Evolutionary conservation across 1,284 basidiomycete species (phyloP), one percentile per base, ranked within the genome.

Genomic region (Austroboletus novae-zelandiae): DNA sequence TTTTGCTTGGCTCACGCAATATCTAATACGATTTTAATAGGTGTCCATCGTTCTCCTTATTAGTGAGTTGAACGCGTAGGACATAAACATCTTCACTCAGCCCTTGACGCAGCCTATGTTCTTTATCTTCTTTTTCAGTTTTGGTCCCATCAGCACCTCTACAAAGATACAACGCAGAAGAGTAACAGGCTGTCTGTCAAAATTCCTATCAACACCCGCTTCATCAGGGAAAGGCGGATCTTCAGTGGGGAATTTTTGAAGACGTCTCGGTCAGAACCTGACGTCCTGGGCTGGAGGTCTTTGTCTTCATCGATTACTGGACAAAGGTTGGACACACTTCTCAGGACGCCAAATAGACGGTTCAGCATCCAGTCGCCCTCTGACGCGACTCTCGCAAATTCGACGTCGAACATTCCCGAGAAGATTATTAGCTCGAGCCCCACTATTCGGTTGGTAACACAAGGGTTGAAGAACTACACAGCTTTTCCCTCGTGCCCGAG

Each of bases 81-180:
- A 10, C 31, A 30, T 15, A 30, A 27, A 49, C 10, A 46, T 32
- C 20, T 32, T 58, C 13, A 45, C 46, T 52, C 27, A 55, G 1
- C 25, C 27, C 36, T 47, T 17, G 17, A 36, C 31, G 20, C 54
- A 87, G 85, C 86, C 51, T 92, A 94, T 64, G 60, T 74, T 17
- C 78, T 81, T 17, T 94, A 92, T 65, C 77, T 95, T 31, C 61
- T 92, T 44, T 96, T 95, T 72, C 92, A 94, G 64, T 79, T 95
- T 30, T 94, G 83, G 78, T 91, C 91, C 0, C 93, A 96, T 67
- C 80, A 83, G 17, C 80, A 92, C 59, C 78, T 94, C 10, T 95
- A 90, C 69, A 72, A 80, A 45, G 85, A 89, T 52, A 67, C 67
- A 37, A 71, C 71, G 51, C 71, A 71, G 56, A 77, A 72, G 54